A percentile compares a stretch with the other conserved stretches of the same genome.
These are phyloP conservation scores for Exophiala xenobiotica DNA, from an alignment of 2,329 filamentous ascomycete species.

Conservation along the genomic window DNA sequence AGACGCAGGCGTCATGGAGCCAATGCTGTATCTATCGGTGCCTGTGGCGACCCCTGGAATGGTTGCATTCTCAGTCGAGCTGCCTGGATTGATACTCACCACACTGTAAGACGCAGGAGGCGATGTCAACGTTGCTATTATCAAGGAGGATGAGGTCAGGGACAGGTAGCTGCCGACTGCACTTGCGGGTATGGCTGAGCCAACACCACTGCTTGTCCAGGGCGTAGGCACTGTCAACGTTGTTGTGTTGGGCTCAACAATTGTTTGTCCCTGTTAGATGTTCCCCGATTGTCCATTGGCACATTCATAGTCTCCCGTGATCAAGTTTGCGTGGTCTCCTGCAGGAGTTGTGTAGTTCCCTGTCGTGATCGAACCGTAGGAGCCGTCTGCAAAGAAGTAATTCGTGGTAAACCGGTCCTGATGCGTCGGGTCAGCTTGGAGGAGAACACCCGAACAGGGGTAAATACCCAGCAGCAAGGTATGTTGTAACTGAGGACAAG, in stretches of 20 bases:
- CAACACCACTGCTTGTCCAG: constrained; percentile 48
- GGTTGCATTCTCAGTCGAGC: not conserved
- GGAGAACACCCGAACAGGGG: not conserved
- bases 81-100: not conserved
- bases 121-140: constrained; percentile 1
- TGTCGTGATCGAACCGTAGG: constrained; percentile 47
- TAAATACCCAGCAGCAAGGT: constrained; percentile 48
- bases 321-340: constrained; percentile 43
- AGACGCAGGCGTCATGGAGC: too few species aligned
- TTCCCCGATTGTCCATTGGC: constrained; percentile 42
- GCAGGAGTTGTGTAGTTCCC: constrained; percentile 44
- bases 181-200: constrained; percentile 46
- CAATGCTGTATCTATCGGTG: too few species aligned
- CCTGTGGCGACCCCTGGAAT: too few species aligned
- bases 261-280: constrained; percentile 42
- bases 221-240: constrained; percentile 47
- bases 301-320: constrained; percentile 46
- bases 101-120: not conserved
- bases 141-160: constrained; percentile 7
- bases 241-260: constrained; percentile 45
- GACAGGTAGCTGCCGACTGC: constrained; percentile 39
- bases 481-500: constrained; percentile 42
- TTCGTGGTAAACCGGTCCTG: constrained; percentile 54
- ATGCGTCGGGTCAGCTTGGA: not conserved
- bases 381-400: constrained; percentile 48